phyloP scores from a whole-genome alignment of 1,284 basidiomycete species.

The Apiotrichum montevideense region DNA sequence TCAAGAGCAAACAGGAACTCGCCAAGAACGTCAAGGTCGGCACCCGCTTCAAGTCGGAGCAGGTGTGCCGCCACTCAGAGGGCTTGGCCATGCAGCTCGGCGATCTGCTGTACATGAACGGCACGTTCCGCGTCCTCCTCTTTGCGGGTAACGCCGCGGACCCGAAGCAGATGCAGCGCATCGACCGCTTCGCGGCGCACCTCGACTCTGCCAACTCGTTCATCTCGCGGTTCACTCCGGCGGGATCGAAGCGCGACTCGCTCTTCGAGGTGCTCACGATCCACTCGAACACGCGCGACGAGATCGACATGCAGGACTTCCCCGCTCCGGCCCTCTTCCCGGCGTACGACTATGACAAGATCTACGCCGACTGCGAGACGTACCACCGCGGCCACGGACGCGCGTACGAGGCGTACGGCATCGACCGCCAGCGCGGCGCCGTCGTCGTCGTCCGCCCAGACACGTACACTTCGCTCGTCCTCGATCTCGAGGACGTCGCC shows the following conservation, averaged over 20 bases:
- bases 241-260: conserved; percentile 28
- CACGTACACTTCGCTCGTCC: conserved; percentile 23
- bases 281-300: conserved; percentile 11
- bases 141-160: conserved; percentile 57
- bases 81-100: conserved; percentile 60
- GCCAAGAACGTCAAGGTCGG: conserved; percentile 51
- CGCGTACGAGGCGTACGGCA: conserved; percentile 41
- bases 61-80: conserved; percentile 59
- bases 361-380: conserved; percentile 34
- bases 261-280: conserved; percentile 17
- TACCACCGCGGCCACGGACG: conserved; percentile 37
- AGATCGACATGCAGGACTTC: conserved; percentile 14
- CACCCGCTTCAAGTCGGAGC: conserved; percentile 46
- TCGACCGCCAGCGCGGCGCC: conserved; percentile 34
- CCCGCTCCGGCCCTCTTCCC: conserved; percentile 12
- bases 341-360: conserved; percentile 15
- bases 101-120: conserved; percentile 61
- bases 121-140: conserved; percentile 64
- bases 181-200: conserved; percentile 51
- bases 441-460: conserved; percentile 42
- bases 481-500: conserved; percentile 15
- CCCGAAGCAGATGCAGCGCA: conserved; percentile 45
- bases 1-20: conserved; percentile 3
- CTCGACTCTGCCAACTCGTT: conserved; percentile 35
- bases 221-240: conserved; percentile 38